Evolutionary conservation across 345 rosid genomes (phyloP).

Genomic region (Clarkia xantiana): DNA sequence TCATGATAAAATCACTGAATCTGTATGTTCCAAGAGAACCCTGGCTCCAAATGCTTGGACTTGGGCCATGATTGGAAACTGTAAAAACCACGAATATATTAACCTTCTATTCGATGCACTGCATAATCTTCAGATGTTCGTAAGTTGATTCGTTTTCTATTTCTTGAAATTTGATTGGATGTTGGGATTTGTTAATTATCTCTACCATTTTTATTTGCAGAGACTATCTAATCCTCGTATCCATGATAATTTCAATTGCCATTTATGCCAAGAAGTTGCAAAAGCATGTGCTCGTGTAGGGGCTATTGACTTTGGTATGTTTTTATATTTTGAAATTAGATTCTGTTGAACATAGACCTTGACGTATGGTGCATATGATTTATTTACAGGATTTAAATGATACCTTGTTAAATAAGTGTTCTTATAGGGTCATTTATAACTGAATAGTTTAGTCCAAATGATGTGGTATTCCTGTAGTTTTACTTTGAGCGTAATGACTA

Average conservation of each 20-base stretch:
- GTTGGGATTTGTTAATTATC: background rate
- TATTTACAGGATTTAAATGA: no score
- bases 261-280: conserved; percentile 71
- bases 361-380: no score
- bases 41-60: conserved; percentile 79
- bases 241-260: conserved; percentile 60
- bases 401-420: no score
- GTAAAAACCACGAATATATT: conserved; percentile 52
- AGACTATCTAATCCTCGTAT: conserved; percentile 71
- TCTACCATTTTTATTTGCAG: conserved; percentile 24
- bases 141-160: conserved; percentile 20
- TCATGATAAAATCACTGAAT: conserved; percentile 41
- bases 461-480: no score
- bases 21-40: conserved; percentile 43
- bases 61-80: conserved; percentile 63
- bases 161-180: background rate
- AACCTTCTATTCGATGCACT: conserved; percentile 50
- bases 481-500: no score
- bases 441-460: no score
- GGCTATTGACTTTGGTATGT: conserved; percentile 63
- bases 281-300: conserved; percentile 64
- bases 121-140: conserved; percentile 63
- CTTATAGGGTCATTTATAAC: no score
- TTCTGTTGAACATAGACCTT: conserved; percentile 4
- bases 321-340: background rate